A percentile compares a stretch with the other conserved stretches of the same genome.
These are phyloP conservation scores for Angomonas deanei DNA, from an alignment of 208 protist species.

Conservation along the genomic window DNA sequence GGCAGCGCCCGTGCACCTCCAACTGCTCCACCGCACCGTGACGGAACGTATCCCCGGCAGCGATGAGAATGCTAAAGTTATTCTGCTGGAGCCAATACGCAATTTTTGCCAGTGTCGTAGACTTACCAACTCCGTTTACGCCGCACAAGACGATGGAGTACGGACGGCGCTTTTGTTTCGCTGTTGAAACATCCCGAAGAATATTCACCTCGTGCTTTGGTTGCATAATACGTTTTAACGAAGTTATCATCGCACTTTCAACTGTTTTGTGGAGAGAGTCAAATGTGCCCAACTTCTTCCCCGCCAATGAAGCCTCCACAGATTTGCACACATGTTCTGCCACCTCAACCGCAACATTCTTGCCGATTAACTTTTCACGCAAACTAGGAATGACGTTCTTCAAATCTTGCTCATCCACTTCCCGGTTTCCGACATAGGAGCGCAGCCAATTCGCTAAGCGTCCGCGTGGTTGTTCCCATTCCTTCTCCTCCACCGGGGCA, in stretches of 20 bases:
- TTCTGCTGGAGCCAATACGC: slow-evolving; percentile 95
- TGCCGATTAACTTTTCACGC: slow-evolving; percentile 92
- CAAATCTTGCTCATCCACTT: slow-evolving; percentile 87
- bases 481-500: slow-evolving; percentile 68
- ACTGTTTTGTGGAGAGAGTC: slow-evolving; percentile 78
- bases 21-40: slow-evolving; percentile 99
- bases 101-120: slow-evolving; percentile 98
- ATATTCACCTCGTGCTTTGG: slow-evolving; percentile 95
- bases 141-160: slow-evolving; percentile 98
- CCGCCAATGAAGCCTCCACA: slow-evolving; percentile 85
- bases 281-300: slow-evolving; percentile 92
- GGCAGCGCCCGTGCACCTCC: slow-evolving; percentile 90
- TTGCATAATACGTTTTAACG: slow-evolving; percentile 94
- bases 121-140: slow-evolving; percentile 99
- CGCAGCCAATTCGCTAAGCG: slow-evolving; percentile 76
- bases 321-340: slow-evolving; percentile 95
- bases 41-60: slow-evolving; percentile 99
- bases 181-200: slow-evolving; percentile 83
- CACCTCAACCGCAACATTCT: slow-evolving; percentile 98
- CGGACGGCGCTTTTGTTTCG: slow-evolving; percentile 71
- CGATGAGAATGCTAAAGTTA: slow-evolving; percentile 91
- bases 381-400: slow-evolving; percentile 88
- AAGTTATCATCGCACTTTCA: slow-evolving; percentile 77
- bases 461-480: slow-evolving; percentile 74
- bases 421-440: slow-evolving; percentile 56